Evolutionary conservation across 257 asterid species (phyloP), one percentile per base, ranked within the genome.

Genomic region (Scutellaria barbata): DNA sequence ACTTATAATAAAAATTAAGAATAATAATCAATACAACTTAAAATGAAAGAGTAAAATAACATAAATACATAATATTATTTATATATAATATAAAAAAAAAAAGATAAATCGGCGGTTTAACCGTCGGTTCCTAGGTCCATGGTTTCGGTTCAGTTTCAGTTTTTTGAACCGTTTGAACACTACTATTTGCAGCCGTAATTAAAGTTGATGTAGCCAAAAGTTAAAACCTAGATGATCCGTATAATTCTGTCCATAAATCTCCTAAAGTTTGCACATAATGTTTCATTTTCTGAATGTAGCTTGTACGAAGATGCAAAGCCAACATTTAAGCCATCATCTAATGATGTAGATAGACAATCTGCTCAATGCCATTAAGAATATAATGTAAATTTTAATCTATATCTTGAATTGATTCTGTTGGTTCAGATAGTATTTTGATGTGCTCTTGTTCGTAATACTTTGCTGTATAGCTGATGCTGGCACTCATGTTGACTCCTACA

Each of bases 391-490:
- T 40, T 43, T 59, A 48, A 39, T 57, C 61, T 52, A 20, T 25
- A 37, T 30, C 67, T 58, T 51, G 11, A 25, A 33, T 54, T 66
- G 47, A 43, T 43, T 63, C 12, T 39, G n/a, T 37, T 39, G 20
- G 47, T 65, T 66, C 61, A 67, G 22, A 40, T 66, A 30, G 17
- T 57, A 67, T 39, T 64, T 70, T 76, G 17, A 47, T 65, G 25
- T 74, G 57, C 61, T 71, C 62, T 69, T 74, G 70, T 79, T 60
- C 16, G 18, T 18, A 6, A 11, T 68, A 60, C 68, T 35, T 22
- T 76, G 59, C 43, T 69, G 25, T 78, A 72, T 85, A 91, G 98
- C 93, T 77, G 98, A 87, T 83, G 88, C 89, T 59, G 99, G 96
- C 59, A 74, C 95, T n/a, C 78, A 66, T 61, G 99, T 89, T 17